A percentile compares a stretch with the other conserved stretches of the same genome.
phyloP scores from a whole-genome alignment of 2,329 filamentous ascomycete species.

The Penicillium polonicum region DNA sequence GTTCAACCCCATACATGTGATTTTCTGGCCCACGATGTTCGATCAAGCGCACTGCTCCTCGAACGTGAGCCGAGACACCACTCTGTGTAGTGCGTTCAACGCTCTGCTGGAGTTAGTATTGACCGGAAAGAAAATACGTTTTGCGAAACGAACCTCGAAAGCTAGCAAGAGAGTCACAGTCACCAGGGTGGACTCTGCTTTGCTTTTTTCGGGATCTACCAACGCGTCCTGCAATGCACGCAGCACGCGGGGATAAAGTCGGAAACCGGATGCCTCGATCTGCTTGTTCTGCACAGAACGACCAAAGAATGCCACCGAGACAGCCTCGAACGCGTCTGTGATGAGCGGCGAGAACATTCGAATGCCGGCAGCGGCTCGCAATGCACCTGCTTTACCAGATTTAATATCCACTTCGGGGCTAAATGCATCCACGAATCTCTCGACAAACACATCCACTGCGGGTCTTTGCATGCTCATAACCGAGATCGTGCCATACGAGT shows the following conservation, averaged over 20 bases:
- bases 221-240: conserved; percentile 39
- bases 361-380: conserved; percentile 39
- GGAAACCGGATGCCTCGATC: conserved; percentile 36
- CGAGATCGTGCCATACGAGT: conserved; percentile 26
- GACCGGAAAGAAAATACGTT: background rate
- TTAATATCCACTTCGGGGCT: conserved; percentile 39
- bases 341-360: conserved; percentile 43
- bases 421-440: conserved; percentile 43
- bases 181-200: conserved; percentile 40
- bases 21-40: conserved; percentile 42
- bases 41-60: conserved; percentile 38
- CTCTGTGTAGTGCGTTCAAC: conserved; percentile 38
- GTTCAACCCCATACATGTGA: conserved; percentile 42
- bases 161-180: conserved; percentile 41
- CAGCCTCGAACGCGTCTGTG: conserved; percentile 38
- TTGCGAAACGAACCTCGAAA: conserved; percentile 32
- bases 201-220: conserved; percentile 36
- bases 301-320: conserved; percentile 42
- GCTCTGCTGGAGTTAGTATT: conserved; percentile 24
- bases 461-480: conserved; percentile 25
- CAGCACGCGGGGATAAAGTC: conserved; percentile 37
- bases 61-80: conserved; percentile 35
- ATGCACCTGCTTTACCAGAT: conserved; percentile 36
- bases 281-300: conserved; percentile 35
- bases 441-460: conserved; percentile 38